Percentiles rank a stretch among this genome's conserved stretches.
Evolutionary conservation across 2,329 filamentous ascomycete genomes (phyloP).

Genomic region (Grosmannia huntii): DNA sequence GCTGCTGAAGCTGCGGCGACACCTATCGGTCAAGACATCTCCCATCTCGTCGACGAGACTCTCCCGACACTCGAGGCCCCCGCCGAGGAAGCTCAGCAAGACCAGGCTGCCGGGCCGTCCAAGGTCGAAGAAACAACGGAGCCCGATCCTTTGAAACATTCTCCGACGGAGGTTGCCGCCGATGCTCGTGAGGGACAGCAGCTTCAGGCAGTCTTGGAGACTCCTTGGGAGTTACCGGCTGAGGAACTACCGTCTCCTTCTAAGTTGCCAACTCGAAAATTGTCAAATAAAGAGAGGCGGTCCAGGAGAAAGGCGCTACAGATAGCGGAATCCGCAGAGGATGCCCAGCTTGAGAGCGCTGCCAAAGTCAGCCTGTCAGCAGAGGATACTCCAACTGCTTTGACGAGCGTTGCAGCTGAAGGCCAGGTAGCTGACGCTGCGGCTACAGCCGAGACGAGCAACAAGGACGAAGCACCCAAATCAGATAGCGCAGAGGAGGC

Average conservation of each 20-base stretch:
- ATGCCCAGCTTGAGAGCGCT: neutral
- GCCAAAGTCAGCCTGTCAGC: neutral
- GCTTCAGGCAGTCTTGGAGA: neutral
- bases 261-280: neutral
- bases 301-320: neutral
- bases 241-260: neutral
- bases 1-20: neutral
- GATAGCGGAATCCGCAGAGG: neutral
- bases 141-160: neutral
- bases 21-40: neutral
- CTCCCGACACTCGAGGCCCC: too few species aligned
- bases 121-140: neutral
- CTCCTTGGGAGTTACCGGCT: neutral
- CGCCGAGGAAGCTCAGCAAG: neutral
- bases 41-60: neutral
- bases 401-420: neutral
- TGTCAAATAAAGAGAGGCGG: constrained; percentile 6
- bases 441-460: neutral
- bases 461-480: neutral
- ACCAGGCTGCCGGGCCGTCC: neutral
- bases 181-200: neutral
- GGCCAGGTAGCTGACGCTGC: too few species aligned
- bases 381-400: neutral
- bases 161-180: neutral
- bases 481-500: neutral